These are phyloP conservation scores for Pythium utonaiense DNA, from an alignment of 352 stramenopile genomes.

Conservation along the genomic window DNA sequence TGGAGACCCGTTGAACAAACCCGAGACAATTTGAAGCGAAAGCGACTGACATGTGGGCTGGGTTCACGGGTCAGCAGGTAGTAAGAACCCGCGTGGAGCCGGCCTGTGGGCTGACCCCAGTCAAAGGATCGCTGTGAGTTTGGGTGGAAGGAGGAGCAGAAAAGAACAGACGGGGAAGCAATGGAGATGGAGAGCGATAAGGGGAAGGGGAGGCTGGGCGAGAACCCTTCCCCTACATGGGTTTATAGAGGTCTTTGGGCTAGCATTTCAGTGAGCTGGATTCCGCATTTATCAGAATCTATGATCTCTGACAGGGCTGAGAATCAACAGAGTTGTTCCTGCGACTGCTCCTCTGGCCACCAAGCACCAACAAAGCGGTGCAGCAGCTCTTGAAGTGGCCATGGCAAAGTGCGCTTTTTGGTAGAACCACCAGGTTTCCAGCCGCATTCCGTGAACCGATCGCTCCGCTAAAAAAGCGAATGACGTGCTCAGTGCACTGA, in stretches of 20 bases:
- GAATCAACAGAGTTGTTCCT: conserved; percentile 1
- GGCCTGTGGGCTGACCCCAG: neutral
- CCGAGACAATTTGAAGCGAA: no score
- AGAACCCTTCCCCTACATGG: neutral
- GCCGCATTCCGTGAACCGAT: neutral
- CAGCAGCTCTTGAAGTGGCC: neutral
- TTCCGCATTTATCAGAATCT: neutral
- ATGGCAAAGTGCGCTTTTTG: neutral
- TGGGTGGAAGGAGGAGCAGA: conserved; percentile 2
- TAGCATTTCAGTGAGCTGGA: neutral
- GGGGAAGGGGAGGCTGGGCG: neutral
- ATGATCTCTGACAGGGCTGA: neutral
- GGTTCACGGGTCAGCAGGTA: no score
- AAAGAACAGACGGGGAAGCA: conserved; percentile 2
- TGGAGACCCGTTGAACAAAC: neutral
- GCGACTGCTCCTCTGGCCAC: neutral
- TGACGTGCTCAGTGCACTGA: no score
- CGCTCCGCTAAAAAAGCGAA: no score
- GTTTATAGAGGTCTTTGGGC: neutral
- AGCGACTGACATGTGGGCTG: no score
- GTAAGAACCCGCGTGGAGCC: no score
- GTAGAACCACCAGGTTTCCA: neutral
- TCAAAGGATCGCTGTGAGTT: conserved; percentile 1
- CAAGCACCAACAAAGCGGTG: conserved; percentile 2
- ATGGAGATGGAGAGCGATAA: neutral